A percentile compares a stretch with the other conserved stretches of the same genome.
These are phyloP conservation scores for Ceratocystis alfenasii DNA, from an alignment of 2,329 filamentous ascomycete genomes.

Conservation along the genomic window DNA sequence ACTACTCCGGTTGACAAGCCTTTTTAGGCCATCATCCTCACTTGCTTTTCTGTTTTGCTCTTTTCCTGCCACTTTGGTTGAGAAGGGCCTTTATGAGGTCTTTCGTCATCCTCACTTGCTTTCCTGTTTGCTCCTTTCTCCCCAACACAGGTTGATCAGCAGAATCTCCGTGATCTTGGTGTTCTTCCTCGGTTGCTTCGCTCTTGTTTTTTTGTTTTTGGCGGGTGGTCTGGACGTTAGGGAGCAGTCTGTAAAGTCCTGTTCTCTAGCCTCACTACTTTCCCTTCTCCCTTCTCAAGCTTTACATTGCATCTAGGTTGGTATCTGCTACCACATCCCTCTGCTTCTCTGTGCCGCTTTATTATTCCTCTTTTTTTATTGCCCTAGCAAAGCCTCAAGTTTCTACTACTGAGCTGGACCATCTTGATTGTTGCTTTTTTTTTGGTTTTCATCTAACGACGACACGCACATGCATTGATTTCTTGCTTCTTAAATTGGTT, in stretches of 20 bases:
- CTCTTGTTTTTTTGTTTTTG: conserved; percentile 11
- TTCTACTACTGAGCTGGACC: not conserved
- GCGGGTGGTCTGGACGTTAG: not conserved
- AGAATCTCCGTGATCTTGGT: not conserved
- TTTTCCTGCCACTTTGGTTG: conserved; percentile 15
- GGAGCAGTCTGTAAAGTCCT: not conserved
- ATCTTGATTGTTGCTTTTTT: not conserved
- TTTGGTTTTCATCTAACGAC: conserved; percentile 2
- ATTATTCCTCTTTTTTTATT: not conserved
- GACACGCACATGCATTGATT: conserved; percentile 13
- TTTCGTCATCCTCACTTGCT: conserved; percentile 13
- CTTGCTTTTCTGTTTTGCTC: conserved; percentile 11
- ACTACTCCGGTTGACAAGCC: not conserved
- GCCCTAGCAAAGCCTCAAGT: not conserved
- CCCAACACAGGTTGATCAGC: not conserved
- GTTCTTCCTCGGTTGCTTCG: conserved; percentile 9
- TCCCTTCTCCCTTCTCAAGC: not conserved
- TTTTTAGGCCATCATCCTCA: not conserved
- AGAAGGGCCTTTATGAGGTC: conserved; percentile 7
- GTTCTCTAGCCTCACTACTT: not conserved
- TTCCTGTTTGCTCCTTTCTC: conserved; percentile 3
- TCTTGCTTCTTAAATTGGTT: conserved; percentile 17
- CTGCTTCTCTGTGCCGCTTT: not conserved
- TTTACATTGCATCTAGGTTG: not conserved
- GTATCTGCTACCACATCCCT: not conserved